phyloP scores from a whole-genome alignment of 345 rosid species.

The Murraya koenigii region DNA sequence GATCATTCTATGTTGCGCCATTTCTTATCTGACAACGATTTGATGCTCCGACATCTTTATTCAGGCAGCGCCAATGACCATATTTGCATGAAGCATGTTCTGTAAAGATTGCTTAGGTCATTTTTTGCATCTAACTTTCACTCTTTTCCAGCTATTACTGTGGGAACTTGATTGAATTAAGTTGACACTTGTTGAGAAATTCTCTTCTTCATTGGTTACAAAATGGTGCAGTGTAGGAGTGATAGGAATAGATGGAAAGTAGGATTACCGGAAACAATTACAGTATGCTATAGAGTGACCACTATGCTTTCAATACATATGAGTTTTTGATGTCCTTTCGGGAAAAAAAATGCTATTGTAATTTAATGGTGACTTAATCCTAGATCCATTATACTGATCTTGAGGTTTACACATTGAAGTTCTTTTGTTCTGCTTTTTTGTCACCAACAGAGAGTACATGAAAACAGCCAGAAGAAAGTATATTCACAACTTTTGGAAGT shows the following conservation, averaged over 20 bases:
- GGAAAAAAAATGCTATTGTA: not conserved
- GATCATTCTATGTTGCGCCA: not conserved
- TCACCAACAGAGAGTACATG: not conserved
- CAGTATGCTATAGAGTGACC: not conserved
- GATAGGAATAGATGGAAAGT: not conserved
- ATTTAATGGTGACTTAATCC: not conserved
- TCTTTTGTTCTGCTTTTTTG: not conserved
- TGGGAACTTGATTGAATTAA: not conserved
- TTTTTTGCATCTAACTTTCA: not conserved
- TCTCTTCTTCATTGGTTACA: not conserved
- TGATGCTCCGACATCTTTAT: not conserved
- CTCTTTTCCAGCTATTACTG: not conserved
- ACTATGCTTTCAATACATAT: not conserved
- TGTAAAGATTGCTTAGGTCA: not conserved
- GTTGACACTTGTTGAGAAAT: not conserved
- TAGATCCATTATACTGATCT: not conserved
- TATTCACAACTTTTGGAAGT: not conserved
- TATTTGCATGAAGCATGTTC: constrained; percentile 1
- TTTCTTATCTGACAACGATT: not conserved
- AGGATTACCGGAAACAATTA: not conserved
- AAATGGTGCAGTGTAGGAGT: not conserved
- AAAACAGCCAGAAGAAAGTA: not conserved
- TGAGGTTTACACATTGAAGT: not conserved
- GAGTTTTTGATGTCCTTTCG: too few species aligned
- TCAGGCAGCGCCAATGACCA: constrained; percentile 3